phyloP scores from a whole-genome alignment of 2,329 filamentous ascomycete genomes.

The Paraphaeosphaeria sporulosa region DNA sequence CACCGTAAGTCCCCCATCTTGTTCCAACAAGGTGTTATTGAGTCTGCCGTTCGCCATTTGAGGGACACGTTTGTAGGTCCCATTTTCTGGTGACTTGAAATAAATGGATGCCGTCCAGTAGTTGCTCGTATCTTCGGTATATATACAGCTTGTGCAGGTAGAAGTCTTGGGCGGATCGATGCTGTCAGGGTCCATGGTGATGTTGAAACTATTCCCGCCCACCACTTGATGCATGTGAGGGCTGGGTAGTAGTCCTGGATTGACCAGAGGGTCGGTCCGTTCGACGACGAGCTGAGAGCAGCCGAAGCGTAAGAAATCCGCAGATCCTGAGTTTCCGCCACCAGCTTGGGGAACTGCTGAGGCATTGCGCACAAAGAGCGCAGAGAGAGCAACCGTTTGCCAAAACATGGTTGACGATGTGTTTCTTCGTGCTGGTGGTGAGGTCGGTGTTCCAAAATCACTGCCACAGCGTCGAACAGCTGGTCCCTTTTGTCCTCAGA shows the following conservation, averaged over 20 bases:
- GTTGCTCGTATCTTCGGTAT: slow-evolving; percentile 43
- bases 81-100: slow-evolving; percentile 42
- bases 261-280: slow-evolving; percentile 26
- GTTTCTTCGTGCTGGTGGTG: background rate
- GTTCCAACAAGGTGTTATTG: slow-evolving; percentile 29
- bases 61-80: slow-evolving; percentile 42
- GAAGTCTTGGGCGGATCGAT: slow-evolving; percentile 27
- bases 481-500: background rate
- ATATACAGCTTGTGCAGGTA: slow-evolving; percentile 34
- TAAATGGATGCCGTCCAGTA: slow-evolving; percentile 47
- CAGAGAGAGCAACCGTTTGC: slow-evolving; percentile 6
- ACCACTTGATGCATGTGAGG: slow-evolving; percentile 28
- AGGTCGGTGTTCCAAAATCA: background rate
- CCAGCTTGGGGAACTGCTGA: slow-evolving; percentile 8
- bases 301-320: slow-evolving; percentile 24
- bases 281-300: slow-evolving; percentile 30
- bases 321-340: slow-evolving; percentile 7
- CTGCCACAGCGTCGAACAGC: background rate
- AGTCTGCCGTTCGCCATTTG: slow-evolving; percentile 47
- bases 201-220: slow-evolving; percentile 23
- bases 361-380: slow-evolving; percentile 11
- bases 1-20: slow-evolving; percentile 47
- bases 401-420: slow-evolving; percentile 11
- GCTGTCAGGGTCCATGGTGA: slow-evolving; percentile 28
- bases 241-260: slow-evolving; percentile 22